Base-by-base conservation (phyloP, 1,284 basidiomycete species). In the Trichosporon inkin region DNA sequence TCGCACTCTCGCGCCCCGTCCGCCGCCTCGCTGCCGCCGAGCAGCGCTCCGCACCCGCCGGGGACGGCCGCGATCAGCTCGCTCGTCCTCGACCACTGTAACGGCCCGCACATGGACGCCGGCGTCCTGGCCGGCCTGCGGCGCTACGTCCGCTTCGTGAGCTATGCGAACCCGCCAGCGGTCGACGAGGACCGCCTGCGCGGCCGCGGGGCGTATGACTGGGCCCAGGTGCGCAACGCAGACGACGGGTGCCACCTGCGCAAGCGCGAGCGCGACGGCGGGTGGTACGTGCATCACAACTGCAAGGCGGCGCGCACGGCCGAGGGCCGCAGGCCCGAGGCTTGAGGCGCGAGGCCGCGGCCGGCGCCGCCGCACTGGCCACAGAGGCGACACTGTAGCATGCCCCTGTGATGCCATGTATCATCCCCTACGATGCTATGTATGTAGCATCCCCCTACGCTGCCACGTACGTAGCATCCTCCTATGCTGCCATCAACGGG, bases 81-180 rank as follows among this genome's bases (percentile, higher is more conserved):
- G 71, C 60, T 76, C 22, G 68, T 66, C 53, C 22, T 73, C 20
- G 72, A 75, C 60, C 58, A 68, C 35, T 76, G 74, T 57, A 67
- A 67, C 36, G n/a, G 40, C 11, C 61, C 71, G 19, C 62, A 68
- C 34, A 51, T 64, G 20, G 66, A 67, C 10, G 40, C 66, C 0
- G 38, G n/a, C 14, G 58, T 62, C 10, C 53, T 68, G 10, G 47
- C 54, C 0, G 20, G 54, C 0, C 55, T 76, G 6, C 55, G 61
- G 32, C 61, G 56, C 5, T 62, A 65, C 19, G 54, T 76, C 8
- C 44, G 55, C 6, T 74, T 69, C 55, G 60, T 74, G 3, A 67
- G 63, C 2, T 60, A 65, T 40, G 47, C 56, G 19, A 62, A 62
- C 17, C 58, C 63, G 17, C 41, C 13, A 22, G 22, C 56, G 1